Base-by-base conservation (phyloP, 179 eudicot species). In the Spinacia oleracea region DNA sequence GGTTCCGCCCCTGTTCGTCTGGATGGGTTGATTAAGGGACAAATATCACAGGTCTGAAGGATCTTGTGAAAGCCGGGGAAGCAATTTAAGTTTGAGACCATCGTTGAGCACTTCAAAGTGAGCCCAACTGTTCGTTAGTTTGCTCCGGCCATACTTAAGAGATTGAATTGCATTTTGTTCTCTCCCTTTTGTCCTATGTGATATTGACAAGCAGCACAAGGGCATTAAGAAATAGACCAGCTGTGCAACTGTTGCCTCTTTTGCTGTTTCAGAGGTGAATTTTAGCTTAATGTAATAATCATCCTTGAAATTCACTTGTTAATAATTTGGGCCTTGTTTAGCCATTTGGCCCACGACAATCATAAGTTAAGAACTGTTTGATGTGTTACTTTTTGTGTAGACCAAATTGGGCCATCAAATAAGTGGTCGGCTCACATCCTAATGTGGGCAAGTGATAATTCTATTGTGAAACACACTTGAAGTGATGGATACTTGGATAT, bases 31-130 rank as follows among this genome's bases (percentile, higher is more conserved):
- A 80, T 85, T 1, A 91, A 90, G 86, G 79, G 75, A 21, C 94
- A 93, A 75, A 93, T 93, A 80, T 87, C 88, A 9, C 87, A 91
- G 84, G 93, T 91, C 81, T 93, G 32, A 88, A 93, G 84, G 91
- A 87, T 59, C 91, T 93, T 74, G 88, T 78, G 48, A 88, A 84
- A 82, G 86, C 83, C 5, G 91, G 93, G 69, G 89, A 82, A 48
- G 65, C 86, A 65, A 77, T 82, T 59, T 83, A 85, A 88, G 78
- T 86, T 74, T 85, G 79, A 88, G 51, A 23, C 73, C 27, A 25
- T 14, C 46, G 67, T 53, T 20, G 1, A 25, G 65, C 67, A 62
- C 46, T 68, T 32, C 1, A 16, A 59, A 25, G 29, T 62, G 35
- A 62, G 66, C 66, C 66, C 14, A 66, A 42, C 51, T 64, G 40